Base-by-base conservation (phyloP, 1,284 basidiomycete genomes). In the Farysia itapuensis region DNA sequence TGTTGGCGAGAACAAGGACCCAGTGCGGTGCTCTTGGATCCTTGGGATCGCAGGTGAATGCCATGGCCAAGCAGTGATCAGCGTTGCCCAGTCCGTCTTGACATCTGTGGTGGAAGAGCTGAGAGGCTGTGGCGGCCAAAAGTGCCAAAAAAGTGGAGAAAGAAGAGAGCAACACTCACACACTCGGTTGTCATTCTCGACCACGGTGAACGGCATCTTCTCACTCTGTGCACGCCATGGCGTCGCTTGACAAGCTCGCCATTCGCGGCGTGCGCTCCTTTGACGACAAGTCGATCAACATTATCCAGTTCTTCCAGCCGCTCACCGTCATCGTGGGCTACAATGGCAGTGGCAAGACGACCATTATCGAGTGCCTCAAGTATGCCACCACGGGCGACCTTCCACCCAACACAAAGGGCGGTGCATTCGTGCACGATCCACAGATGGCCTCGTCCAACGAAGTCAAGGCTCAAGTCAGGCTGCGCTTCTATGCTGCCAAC, bases 301-400 rank as follows among this genome's bases (percentile, higher is more conserved):
- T 97, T 67, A 96, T 98, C 76, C 90, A 98, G 77, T 98, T 98
- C 80, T 96, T 92, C 80, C 86, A 87, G 13, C 95, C 95, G 2
- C 87, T 99, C 43, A 99, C 95, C 0, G 93, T 99, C 75, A 98
- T 98, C 63, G 93, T 98, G 7, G 95, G 95, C 5, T 90, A 94
- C 80, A 98, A 98, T 79, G 95, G 95, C 13, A 93, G 89, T 66
- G 95, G 95, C 39, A 99, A 99, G 81, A 99, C 95, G 15, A 98
- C 94, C 2, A 89, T 98, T 75, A 98, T 99, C 78, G 95, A 98
- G 81, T 98, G 94, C 78, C 84, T 98, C 75, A 98, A 98, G 80
- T 99, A 98, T 77, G 91, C 91, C 4, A 96, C 94, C 0, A 98
- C 95, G 0, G 95, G 95, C 24, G 93, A 98, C 77, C 86, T 98